phyloP scores from a whole-genome alignment of 106 monocot genomes.

The Dendrobium chrysotoxum region DNA sequence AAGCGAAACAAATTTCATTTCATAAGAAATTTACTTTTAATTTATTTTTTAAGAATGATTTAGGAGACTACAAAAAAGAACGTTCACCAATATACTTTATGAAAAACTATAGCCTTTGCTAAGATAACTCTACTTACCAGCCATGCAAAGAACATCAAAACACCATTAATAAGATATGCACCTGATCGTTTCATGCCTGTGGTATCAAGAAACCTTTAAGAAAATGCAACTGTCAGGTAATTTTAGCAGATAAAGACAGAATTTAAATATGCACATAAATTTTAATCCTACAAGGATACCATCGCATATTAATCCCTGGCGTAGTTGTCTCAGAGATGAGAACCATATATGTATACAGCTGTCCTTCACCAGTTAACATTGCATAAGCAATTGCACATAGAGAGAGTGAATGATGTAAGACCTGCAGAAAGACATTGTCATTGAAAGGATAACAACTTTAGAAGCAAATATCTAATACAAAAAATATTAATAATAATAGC shows the following conservation, averaged over 20 bases:
- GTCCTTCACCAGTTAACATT: constrained; percentile 76
- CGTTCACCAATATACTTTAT: neutral
- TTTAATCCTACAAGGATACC: constrained; percentile 40
- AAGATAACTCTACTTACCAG: constrained; percentile 36
- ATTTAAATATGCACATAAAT: neutral
- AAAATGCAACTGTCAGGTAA: neutral
- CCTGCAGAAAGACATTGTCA: constrained; percentile 23
- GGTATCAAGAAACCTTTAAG: constrained; percentile 86
- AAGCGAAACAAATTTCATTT: neutral
- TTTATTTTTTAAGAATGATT: neutral
- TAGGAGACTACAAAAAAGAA: neutral
- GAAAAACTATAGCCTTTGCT: neutral
- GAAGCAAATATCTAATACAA: neutral
- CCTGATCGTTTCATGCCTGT: constrained; percentile 82
- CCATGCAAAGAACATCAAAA: constrained; percentile 78
- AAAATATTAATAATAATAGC: neutral
- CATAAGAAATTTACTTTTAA: neutral
- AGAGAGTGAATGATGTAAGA: constrained; percentile 77
- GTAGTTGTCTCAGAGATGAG: constrained; percentile 95
- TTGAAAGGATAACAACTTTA: neutral
- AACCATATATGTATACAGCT: constrained; percentile 80
- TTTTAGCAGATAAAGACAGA: neutral
- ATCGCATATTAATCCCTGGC: constrained; percentile 83
- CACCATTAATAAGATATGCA: constrained; percentile 72
- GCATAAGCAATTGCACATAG: constrained; percentile 58